Conservation (phyloP, 1,284 basidiomycete species). For the Ganoderma multipileum region DNA sequence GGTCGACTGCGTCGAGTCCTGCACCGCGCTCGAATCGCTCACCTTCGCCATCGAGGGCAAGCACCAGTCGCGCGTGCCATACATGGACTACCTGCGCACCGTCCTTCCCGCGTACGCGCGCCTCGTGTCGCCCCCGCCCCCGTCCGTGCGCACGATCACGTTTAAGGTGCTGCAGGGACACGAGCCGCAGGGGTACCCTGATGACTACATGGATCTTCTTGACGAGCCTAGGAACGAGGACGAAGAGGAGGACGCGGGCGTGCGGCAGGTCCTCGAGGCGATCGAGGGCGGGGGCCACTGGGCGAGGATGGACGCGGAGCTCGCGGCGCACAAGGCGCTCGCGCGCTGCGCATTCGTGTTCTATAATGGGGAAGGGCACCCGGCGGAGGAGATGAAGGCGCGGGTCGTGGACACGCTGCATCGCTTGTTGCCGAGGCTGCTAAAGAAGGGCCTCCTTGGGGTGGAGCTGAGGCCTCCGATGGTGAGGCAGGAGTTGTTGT, state of each 20-base stretch:
- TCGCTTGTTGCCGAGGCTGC: not conserved
- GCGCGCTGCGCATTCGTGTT: not conserved
- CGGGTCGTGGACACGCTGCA: not conserved
- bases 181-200: not conserved
- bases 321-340: not conserved
- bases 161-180: not conserved
- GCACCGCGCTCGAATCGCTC: not conserved
- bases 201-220: no score
- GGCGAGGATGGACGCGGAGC: not conserved
- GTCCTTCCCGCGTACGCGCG: not conserved
- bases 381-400: not conserved
- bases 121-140: not conserved
- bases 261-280: not conserved
- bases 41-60: not conserved
- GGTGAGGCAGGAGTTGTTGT: not conserved
- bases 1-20: not conserved
- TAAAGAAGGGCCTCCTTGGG: not conserved
- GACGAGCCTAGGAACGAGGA: not conserved
- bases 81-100: not conserved
- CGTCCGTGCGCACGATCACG: not conserved
- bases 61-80: not conserved
- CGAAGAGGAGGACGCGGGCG: not conserved
- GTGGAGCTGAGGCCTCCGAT: not conserved
- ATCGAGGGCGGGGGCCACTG: not conserved
- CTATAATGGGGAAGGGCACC: not conserved